phyloP scores from a whole-genome alignment of 805 yeast genomes.

The Starmerella vaccinii region DNA sequence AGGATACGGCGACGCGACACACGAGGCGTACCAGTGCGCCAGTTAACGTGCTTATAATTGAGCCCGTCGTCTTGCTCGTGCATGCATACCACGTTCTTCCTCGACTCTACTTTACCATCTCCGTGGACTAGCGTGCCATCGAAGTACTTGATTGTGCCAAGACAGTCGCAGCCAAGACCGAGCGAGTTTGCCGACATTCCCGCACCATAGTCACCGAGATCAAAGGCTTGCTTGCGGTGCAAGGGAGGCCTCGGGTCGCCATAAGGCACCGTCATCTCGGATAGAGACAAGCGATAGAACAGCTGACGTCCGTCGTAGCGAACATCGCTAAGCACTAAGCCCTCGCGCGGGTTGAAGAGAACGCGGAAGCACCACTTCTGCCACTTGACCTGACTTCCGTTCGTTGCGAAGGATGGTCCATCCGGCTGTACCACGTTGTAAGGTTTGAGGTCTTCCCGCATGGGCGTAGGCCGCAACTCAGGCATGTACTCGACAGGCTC shows the following conservation, averaged over 20 bases:
- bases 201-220: constrained; percentile 74
- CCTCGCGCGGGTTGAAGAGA: constrained; percentile 62
- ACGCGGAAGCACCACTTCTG: constrained; percentile 76
- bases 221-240: constrained; percentile 79
- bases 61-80: constrained; percentile 78
- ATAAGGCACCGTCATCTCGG: constrained; percentile 81
- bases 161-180: constrained; percentile 68
- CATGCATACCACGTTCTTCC: constrained; percentile 65
- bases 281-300: constrained; percentile 59
- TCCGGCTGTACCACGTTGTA: constrained; percentile 73
- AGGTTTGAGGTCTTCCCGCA: constrained; percentile 57
- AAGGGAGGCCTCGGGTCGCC: constrained; percentile 74
- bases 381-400: constrained; percentile 58
- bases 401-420: constrained; percentile 57
- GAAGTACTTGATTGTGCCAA: constrained; percentile 65
- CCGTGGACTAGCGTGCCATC: constrained; percentile 49
- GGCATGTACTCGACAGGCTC: constrained; percentile 64
- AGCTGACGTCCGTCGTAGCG: constrained; percentile 65
- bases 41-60: constrained; percentile 66
- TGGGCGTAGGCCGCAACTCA: constrained; percentile 44
- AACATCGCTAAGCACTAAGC: constrained; percentile 62
- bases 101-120: constrained; percentile 49
- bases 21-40: constrained; percentile 61
- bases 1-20: constrained; percentile 72
- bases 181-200: constrained; percentile 62